phyloP scores from a whole-genome alignment of 768 basidiomycete genomes.

The Pleurotus pulmonarius region DNA sequence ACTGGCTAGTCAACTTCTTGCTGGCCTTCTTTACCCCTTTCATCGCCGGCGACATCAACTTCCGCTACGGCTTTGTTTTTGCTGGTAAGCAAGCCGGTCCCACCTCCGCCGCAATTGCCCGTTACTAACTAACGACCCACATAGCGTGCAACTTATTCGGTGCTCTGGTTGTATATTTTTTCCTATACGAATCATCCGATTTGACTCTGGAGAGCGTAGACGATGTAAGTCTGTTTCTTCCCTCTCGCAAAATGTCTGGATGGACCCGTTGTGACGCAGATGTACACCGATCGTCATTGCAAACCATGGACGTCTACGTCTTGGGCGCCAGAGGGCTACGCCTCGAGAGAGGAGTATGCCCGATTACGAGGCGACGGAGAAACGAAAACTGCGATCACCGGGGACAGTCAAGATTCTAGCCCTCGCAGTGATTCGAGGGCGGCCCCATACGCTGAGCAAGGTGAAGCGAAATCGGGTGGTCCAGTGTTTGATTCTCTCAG shows the following conservation, averaged over 20 bases:
- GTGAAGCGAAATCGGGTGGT: too few relatives aligned
- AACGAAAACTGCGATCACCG: not conserved
- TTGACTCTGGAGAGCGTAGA: slow-evolving; percentile 67
- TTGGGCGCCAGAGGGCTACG: slow-evolving; percentile 61
- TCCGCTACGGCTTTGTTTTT: slow-evolving; percentile 69
- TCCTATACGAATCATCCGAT: slow-evolving; percentile 72
- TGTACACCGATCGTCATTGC: slow-evolving; percentile 62
- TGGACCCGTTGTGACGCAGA: slow-evolving; percentile 24
- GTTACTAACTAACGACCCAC: too few relatives aligned
- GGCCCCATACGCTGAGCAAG: too few relatives aligned
- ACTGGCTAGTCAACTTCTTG: slow-evolving; percentile 71
- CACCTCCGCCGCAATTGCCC: too few relatives aligned
- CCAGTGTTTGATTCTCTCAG: too few relatives aligned
- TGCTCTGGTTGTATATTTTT: slow-evolving; percentile 61
- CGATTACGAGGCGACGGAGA: not conserved
- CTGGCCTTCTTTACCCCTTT: slow-evolving; percentile 80
- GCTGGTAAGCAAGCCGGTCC: slow-evolving; percentile 35
- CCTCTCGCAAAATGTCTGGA: not conserved
- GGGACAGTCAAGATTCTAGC: too few relatives aligned
- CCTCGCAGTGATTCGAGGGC: too few relatives aligned
- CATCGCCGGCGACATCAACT: slow-evolving; percentile 53
- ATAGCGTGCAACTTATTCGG: slow-evolving; percentile 56
- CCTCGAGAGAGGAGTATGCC: slow-evolving; percentile 33
- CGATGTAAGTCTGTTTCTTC: slow-evolving; percentile 29
- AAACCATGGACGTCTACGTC: slow-evolving; percentile 61